These are phyloP conservation scores for Scolecobasidium constrictum DNA, from an alignment of 2,329 filamentous ascomycete genomes.

Conservation along the genomic window DNA sequence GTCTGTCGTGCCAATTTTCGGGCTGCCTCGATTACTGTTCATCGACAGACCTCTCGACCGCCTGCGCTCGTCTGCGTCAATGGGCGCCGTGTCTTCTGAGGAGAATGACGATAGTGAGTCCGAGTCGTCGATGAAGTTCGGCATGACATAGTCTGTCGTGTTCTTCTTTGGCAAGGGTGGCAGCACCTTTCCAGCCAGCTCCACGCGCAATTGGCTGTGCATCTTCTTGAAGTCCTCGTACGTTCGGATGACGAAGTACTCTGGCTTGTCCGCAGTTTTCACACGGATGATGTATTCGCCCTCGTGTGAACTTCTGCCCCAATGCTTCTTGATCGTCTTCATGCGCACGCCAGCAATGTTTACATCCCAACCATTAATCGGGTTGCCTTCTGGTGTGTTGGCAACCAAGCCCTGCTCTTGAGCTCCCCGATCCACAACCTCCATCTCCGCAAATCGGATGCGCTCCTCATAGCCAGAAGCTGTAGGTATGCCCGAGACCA, in stretches of 20 bases:
- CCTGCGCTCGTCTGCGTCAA: neutral
- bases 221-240: conserved; percentile 82
- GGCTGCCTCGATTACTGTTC: neutral
- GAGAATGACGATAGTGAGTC: conserved; percentile 75
- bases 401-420: conserved; percentile 83
- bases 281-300: conserved; percentile 66
- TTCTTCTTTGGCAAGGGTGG: conserved; percentile 87
- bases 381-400: conserved; percentile 81
- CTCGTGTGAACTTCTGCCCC: conserved; percentile 3
- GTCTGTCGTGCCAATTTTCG: neutral
- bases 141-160: conserved; percentile 62
- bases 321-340: conserved; percentile 5
- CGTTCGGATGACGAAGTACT: conserved; percentile 70
- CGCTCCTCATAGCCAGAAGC: conserved; percentile 96
- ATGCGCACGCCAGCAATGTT: conserved; percentile 79
- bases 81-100: conserved; percentile 40
- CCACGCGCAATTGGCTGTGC: conserved; percentile 67
- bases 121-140: conserved; percentile 43
- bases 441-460: conserved; percentile 92
- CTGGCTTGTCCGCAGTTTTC: conserved; percentile 62
- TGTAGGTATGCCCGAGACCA: conserved; percentile 94
- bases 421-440: conserved; percentile 86
- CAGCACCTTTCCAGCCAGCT: conserved; percentile 83
- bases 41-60: neutral
- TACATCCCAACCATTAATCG: conserved; percentile 92